phyloP scores from a whole-genome alignment of 169 alveolate genomes.

The Cryptosporidium canis region DNA sequence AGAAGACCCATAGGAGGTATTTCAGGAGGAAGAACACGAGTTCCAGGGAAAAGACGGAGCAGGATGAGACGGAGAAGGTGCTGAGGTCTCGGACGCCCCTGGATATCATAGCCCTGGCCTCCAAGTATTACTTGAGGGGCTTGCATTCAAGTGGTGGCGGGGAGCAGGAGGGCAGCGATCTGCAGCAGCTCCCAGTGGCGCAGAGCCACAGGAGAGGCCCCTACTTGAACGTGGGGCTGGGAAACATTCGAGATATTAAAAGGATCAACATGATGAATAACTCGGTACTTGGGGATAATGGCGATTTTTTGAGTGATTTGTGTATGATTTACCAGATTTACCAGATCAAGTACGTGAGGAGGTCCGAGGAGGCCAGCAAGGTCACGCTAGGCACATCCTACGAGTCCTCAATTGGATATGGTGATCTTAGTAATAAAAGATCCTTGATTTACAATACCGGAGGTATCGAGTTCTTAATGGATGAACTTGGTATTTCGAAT shows the following conservation, averaged over 20 bases:
- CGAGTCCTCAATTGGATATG: neutral
- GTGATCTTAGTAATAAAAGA: neutral
- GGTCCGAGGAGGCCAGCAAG: constrained; percentile 1
- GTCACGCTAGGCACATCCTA: neutral
- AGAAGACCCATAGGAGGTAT: constrained; percentile 26
- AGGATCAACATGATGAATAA: neutral
- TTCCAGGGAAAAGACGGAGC: constrained; percentile 36
- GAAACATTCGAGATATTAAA: constrained; percentile 13
- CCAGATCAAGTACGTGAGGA: neutral
- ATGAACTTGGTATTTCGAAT: neutral
- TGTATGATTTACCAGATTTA: neutral
- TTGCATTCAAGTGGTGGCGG: neutral
- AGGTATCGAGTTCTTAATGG: neutral
- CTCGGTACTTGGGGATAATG: neutral
- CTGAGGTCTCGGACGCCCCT: constrained; percentile 62
- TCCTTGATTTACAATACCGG: neutral
- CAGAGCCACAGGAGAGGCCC: constrained; percentile 61
- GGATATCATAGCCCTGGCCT: constrained; percentile 28
- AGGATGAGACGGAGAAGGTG: constrained; percentile 43
- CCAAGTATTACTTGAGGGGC: constrained; percentile 18
- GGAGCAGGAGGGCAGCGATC: neutral
- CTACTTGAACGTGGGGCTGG: constrained; percentile 1
- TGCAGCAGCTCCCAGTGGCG: constrained; percentile 35
- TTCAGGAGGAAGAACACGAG: constrained; percentile 43
- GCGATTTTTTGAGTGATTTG: constrained; percentile 3